Evolutionary conservation across 2,329 filamentous ascomycete species (phyloP).

Genomic region (Cryphonectria parasitica): DNA sequence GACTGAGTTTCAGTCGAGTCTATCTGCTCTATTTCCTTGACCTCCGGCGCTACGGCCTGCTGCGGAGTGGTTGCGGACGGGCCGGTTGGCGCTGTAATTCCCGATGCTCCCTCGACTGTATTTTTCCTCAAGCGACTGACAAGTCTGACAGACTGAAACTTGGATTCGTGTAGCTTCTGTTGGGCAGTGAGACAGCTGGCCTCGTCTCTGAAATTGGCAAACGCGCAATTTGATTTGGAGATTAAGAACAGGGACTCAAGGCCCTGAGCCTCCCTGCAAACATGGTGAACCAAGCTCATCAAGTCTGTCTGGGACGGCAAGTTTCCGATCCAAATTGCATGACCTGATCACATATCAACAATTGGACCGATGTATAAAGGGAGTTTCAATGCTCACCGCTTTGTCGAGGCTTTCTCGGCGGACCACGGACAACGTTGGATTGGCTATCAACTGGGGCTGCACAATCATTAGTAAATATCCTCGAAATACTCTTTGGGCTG

Average conservation of each 20-base stretch:
- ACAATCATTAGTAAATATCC: slow-evolving; percentile 17
- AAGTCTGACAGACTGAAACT: slow-evolving; percentile 81
- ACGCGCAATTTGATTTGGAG: slow-evolving; percentile 95
- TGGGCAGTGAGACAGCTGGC: slow-evolving; percentile 75
- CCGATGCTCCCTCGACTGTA: slow-evolving; percentile 49
- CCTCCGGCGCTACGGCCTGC: slow-evolving; percentile 19
- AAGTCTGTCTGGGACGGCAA: slow-evolving; percentile 82
- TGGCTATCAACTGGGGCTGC: slow-evolving; percentile 36
- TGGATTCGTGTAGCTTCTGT: slow-evolving; percentile 85
- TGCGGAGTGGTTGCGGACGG: slow-evolving; percentile 47
- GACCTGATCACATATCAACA: slow-evolving; percentile 54
- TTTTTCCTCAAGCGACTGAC: slow-evolving; percentile 79
- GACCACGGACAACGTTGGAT: slow-evolving; percentile 54
- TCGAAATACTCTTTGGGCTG: not conserved
- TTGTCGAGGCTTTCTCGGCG: slow-evolving; percentile 61
- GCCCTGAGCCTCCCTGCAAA: slow-evolving; percentile 76
- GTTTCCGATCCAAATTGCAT: slow-evolving; percentile 96
- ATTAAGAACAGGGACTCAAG: slow-evolving; percentile 93
- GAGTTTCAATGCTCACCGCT: slow-evolving; percentile 54
- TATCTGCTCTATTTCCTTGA: slow-evolving; percentile 17
- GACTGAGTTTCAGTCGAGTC: slow-evolving; percentile 20
- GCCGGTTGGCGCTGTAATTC: slow-evolving; percentile 57
- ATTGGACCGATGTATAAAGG: not conserved
- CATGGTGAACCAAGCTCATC: slow-evolving; percentile 85
- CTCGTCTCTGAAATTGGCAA: slow-evolving; percentile 92